Percentiles rank a stretch among this genome's conserved stretches.
Conservation (phyloP, 345 rosid genomes). For the Aurinia saxatilis region DNA sequence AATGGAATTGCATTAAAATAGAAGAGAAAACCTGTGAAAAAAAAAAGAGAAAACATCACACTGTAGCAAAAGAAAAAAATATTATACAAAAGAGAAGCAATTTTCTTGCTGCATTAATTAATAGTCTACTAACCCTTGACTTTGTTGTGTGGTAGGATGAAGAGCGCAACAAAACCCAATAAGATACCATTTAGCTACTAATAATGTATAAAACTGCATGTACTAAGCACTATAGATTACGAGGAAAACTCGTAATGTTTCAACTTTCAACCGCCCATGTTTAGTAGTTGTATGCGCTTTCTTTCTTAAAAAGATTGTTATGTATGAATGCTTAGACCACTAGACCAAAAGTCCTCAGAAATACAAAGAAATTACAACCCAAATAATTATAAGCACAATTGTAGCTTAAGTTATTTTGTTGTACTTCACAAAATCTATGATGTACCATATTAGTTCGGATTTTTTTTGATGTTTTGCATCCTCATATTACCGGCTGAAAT, state of each 20-base stretch:
- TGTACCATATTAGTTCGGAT: too few relatives aligned
- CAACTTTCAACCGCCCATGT: slow-evolving; percentile 18
- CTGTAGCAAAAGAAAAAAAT: too few relatives aligned
- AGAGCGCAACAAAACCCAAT: slow-evolving; percentile 20
- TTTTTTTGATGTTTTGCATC: too few relatives aligned
- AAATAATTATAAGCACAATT: too few relatives aligned
- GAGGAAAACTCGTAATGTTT: slow-evolving; percentile 5
- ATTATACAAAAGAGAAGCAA: slow-evolving; percentile 6
- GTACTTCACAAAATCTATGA: too few relatives aligned
- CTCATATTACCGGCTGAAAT: too few relatives aligned
- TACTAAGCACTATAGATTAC: slow-evolving; percentile 3
- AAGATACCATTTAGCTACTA: slow-evolving; percentile 3
- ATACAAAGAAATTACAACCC: too few relatives aligned
- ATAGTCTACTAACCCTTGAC: slow-evolving; percentile 22
- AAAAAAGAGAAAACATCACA: too few relatives aligned
- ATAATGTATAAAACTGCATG: slow-evolving; percentile 9
- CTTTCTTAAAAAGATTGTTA: not conserved
- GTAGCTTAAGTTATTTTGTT: not conserved
- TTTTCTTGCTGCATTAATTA: slow-evolving; percentile 13
- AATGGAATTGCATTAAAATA: not conserved
- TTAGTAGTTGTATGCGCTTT: slow-evolving; percentile 4
- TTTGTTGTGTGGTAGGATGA: slow-evolving; percentile 5
- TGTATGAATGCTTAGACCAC: not conserved
- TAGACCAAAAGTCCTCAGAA: not conserved
- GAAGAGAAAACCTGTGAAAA: not conserved